Conservation (phyloP, 1,139 yeast species). For the Pichia sp. region DNA sequence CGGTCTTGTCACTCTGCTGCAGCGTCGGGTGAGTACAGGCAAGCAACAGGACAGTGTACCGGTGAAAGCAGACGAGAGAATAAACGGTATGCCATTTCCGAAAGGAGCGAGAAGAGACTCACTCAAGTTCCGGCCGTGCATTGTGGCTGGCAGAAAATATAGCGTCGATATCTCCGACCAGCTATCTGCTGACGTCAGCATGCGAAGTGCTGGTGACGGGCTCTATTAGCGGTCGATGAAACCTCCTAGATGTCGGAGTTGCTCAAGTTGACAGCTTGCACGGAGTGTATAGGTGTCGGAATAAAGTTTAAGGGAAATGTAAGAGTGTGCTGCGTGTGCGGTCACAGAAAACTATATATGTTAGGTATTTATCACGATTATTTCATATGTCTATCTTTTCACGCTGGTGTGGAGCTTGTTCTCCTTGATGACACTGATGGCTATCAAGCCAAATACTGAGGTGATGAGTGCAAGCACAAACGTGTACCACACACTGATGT, state of each 20-base stretch:
- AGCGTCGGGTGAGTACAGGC: neutral
- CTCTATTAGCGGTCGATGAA: too few relatives aligned
- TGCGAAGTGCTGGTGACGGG: too few relatives aligned
- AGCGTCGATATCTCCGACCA: neutral
- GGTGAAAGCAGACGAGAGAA: neutral
- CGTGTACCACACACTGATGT: slow-evolving; percentile 39
- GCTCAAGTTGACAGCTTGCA: neutral
- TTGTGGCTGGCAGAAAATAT: neutral
- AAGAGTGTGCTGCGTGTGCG: neutral
- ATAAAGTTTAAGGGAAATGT: neutral
- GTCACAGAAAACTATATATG: neutral
- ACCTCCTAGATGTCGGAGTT: too few relatives aligned
- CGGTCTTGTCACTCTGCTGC: neutral
- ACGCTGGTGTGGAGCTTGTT: slow-evolving; percentile 34
- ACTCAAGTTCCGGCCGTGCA: neutral
- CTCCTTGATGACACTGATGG: slow-evolving; percentile 42
- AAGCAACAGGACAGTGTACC: neutral
- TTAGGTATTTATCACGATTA: neutral
- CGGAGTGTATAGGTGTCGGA: neutral
- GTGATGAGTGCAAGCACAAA: slow-evolving; percentile 34
- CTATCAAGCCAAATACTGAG: slow-evolving; percentile 35
- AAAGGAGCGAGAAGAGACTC: neutral
- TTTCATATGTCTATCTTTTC: slow-evolving; percentile 24
- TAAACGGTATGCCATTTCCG: neutral
- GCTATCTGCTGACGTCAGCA: too few relatives aligned